A percentile compares a stretch with the other conserved stretches of the same genome.
phyloP scores from a whole-genome alignment of 768 basidiomycete genomes.

The Naematelia encephala region DNA sequence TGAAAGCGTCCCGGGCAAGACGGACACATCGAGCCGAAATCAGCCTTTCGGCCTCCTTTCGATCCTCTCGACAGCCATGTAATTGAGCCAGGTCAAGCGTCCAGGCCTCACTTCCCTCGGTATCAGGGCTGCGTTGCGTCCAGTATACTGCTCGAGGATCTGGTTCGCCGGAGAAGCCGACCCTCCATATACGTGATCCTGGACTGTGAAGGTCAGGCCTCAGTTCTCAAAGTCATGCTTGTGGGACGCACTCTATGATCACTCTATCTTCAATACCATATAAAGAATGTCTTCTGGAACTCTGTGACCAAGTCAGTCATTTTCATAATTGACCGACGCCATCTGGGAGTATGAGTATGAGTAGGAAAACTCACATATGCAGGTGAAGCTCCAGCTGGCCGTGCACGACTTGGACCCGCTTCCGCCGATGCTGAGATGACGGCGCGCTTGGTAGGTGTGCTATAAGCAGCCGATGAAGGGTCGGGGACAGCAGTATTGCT shows the following conservation, averaged over 20 bases:
- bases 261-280: slow-evolving; percentile 97
- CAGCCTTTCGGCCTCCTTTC: slow-evolving; percentile 68
- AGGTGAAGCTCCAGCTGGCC: slow-evolving; percentile 40
- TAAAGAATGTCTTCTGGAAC: slow-evolving; percentile 71
- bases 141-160: slow-evolving; percentile 83
- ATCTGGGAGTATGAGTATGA: not conserved
- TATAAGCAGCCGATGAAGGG: slow-evolving; percentile 4
- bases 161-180: slow-evolving; percentile 95
- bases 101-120: slow-evolving; percentile 27
- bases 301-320: slow-evolving; percentile 19
- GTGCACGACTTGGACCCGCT: slow-evolving; percentile 37
- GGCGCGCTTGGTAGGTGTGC: slow-evolving; percentile 39
- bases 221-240: not conserved
- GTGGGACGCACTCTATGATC: slow-evolving; percentile 64
- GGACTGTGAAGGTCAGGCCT: slow-evolving; percentile 52
- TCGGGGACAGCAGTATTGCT: not conserved
- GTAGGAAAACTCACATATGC: slow-evolving; percentile 35
- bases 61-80: slow-evolving; percentile 16
- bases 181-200: slow-evolving; percentile 91
- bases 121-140: slow-evolving; percentile 10
- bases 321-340: not conserved
- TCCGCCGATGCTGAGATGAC: slow-evolving; percentile 27
- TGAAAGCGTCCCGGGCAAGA: not conserved
- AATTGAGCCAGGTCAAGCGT: slow-evolving; percentile 42
- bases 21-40: slow-evolving; percentile 58